Conservation (phyloP, 495 filamentous ascomycete species). For the Physcia stellaris region DNA sequence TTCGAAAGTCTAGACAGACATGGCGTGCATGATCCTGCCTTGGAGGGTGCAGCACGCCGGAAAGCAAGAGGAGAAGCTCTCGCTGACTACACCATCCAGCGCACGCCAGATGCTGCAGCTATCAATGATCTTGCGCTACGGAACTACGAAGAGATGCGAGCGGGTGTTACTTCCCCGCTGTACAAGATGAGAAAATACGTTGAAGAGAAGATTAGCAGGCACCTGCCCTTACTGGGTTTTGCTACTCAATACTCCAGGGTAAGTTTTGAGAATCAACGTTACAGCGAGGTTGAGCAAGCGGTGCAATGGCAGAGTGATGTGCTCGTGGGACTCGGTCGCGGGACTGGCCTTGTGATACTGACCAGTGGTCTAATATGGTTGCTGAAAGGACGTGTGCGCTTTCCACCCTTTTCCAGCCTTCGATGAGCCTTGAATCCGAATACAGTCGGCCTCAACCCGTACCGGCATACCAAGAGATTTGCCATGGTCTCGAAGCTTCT, state of each 20-base stretch:
- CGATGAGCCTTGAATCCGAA: too few species aligned
- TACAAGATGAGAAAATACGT: slow-evolving; percentile 72
- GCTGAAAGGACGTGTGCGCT: not conserved
- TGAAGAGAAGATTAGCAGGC: slow-evolving; percentile 71
- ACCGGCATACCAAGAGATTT: too few species aligned
- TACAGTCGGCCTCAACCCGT: too few species aligned
- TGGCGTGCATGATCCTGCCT: slow-evolving; percentile 25
- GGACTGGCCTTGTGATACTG: not conserved
- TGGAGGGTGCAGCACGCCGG: slow-evolving; percentile 18
- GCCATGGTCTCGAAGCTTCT: too few species aligned
- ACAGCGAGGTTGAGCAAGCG: slow-evolving; percentile 62
- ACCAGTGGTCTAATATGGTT: not conserved
- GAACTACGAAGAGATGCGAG: slow-evolving; percentile 90
- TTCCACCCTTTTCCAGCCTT: too few species aligned
- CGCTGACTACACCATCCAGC: slow-evolving; percentile 54
- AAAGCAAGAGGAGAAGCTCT: slow-evolving; percentile 43
- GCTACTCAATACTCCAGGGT: slow-evolving; percentile 87
- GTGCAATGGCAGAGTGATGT: slow-evolving; percentile 55
- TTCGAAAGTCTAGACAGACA: slow-evolving; percentile 61
- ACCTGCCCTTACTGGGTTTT: slow-evolving; percentile 66
- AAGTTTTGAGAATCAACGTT: slow-evolving; percentile 83
- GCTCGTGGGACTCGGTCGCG: slow-evolving; percentile 14
- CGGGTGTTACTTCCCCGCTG: slow-evolving; percentile 56
- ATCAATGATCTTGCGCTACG: slow-evolving; percentile 87
- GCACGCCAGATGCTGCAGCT: slow-evolving; percentile 63